Conservation (phyloP, 176 grass and related monocot species). For the Cenchrus purpureus region DNA sequence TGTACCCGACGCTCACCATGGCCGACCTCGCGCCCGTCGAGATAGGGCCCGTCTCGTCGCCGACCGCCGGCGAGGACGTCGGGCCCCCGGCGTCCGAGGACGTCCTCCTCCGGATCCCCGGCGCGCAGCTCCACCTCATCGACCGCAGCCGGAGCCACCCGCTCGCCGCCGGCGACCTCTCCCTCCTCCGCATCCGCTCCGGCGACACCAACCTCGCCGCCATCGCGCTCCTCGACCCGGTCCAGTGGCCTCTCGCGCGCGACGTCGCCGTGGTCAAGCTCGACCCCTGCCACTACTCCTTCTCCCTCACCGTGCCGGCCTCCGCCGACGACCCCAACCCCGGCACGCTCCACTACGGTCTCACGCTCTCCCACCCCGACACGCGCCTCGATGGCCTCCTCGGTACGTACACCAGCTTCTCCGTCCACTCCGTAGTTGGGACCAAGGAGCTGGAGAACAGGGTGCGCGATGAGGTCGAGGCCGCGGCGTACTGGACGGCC, state of each 20-base stretch:
- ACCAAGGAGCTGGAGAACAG: slow-evolving; percentile 39
- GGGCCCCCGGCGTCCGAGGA: slow-evolving; percentile 43
- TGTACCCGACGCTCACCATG: slow-evolving; percentile 67
- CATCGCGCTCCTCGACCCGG: slow-evolving; percentile 43
- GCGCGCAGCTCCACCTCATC: slow-evolving; percentile 71
- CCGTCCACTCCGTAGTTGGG: slow-evolving; percentile 59
- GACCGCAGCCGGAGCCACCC: slow-evolving; percentile 70
- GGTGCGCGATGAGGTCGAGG: slow-evolving; percentile 58
- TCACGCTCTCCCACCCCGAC: slow-evolving; percentile 60
- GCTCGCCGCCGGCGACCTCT: slow-evolving; percentile 69
- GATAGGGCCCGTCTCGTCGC: slow-evolving; percentile 39
- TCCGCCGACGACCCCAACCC: slow-evolving; percentile 47
- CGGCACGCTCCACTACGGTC: slow-evolving; percentile 71
- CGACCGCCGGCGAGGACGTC: neutral
- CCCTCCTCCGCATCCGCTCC: slow-evolving; percentile 66
- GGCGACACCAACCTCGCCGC: slow-evolving; percentile 66
- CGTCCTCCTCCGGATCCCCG: slow-evolving; percentile 53
- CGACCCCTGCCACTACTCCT: slow-evolving; percentile 76
- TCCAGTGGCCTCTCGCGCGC: slow-evolving; percentile 79
- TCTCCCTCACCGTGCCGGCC: slow-evolving; percentile 69
- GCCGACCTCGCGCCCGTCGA: slow-evolving; percentile 51
- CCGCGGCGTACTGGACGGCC: slow-evolving; percentile 83
- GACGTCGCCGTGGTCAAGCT: slow-evolving; percentile 80
- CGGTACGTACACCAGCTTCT: slow-evolving; percentile 58
- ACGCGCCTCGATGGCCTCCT: slow-evolving; percentile 57